phyloP scores from a whole-genome alignment of 2,329 filamentous ascomycete species.

The Chrysosporium keratinophilum region DNA sequence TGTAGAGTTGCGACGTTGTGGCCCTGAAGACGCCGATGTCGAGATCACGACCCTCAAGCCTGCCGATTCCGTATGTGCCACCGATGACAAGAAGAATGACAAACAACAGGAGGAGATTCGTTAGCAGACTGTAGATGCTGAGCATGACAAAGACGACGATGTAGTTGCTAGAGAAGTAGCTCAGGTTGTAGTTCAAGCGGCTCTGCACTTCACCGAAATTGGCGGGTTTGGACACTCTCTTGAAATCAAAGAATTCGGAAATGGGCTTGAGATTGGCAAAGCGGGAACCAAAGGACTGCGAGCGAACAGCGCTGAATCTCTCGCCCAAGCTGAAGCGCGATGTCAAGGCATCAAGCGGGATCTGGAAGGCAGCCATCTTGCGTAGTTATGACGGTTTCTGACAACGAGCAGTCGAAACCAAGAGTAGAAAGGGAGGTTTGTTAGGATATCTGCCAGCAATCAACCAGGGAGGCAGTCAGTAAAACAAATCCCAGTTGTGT shows the following conservation, averaged over 20 bases:
- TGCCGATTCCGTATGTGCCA: constrained; percentile 85
- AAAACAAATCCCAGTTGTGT: not conserved
- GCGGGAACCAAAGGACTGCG: constrained; percentile 65
- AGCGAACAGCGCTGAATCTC: constrained; percentile 73
- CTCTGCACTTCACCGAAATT: constrained; percentile 87
- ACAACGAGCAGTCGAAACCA: not conserved
- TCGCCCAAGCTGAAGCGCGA: constrained; percentile 78
- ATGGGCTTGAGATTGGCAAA: constrained; percentile 89
- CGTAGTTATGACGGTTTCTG: not conserved
- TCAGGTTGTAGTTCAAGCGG: constrained; percentile 91
- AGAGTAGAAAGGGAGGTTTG: not conserved
- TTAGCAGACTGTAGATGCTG: constrained; percentile 86
- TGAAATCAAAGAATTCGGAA: constrained; percentile 90
- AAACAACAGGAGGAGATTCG: constrained; percentile 76
- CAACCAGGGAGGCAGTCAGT: not conserved
- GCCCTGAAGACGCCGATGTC: constrained; percentile 73
- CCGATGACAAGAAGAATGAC: constrained; percentile 79
- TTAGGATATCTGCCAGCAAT: not conserved
- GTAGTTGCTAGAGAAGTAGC: constrained; percentile 98
- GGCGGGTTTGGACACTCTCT: constrained; percentile 85
- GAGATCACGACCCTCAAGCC: constrained; percentile 77
- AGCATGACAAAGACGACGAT: constrained; percentile 87
- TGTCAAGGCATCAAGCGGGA: constrained; percentile 83
- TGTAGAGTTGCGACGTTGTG: constrained; percentile 89
- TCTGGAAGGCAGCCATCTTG: constrained; percentile 76